Evolutionary conservation across 2,329 filamentous ascomycete genomes (phyloP).

Genomic region (Cercospora sojina): DNA sequence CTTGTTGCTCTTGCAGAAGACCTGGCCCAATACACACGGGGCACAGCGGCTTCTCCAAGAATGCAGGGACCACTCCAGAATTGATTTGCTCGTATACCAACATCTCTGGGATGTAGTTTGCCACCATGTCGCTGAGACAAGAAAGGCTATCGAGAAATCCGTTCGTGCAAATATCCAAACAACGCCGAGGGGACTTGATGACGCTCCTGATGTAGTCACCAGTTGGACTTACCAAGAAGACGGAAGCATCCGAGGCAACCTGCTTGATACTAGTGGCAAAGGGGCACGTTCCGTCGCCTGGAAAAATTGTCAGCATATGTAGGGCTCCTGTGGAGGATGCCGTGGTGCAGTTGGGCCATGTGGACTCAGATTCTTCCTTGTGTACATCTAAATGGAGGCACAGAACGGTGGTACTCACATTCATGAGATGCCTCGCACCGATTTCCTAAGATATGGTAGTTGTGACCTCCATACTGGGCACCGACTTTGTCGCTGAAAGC

Average conservation of each 20-base stretch:
- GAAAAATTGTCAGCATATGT: not conserved
- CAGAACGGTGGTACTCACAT: not conserved
- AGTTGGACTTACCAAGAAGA: slow-evolving; percentile 20
- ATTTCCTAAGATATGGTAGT: slow-evolving; percentile 30
- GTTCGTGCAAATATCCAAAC: slow-evolving; percentile 23
- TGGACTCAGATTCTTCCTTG: not conserved
- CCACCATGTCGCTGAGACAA: slow-evolving; percentile 22
- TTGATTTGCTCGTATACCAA: slow-evolving; percentile 11
- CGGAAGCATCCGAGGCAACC: slow-evolving; percentile 16
- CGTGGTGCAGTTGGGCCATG: not conserved
- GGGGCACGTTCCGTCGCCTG: slow-evolving; percentile 8
- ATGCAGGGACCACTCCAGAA: not conserved
- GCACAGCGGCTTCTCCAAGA: slow-evolving; percentile 27
- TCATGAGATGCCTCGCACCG: slow-evolving; percentile 14
- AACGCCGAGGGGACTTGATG: slow-evolving; percentile 15
- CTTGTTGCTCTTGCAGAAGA: slow-evolving; percentile 28
- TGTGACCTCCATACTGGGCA: slow-evolving; percentile 10
- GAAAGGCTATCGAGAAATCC: slow-evolving; percentile 26
- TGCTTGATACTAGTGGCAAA: slow-evolving; percentile 16
- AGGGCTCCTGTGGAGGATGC: not conserved
- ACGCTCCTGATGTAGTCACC: slow-evolving; percentile 26
- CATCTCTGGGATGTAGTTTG: slow-evolving; percentile 24
- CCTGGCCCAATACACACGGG: slow-evolving; percentile 32
- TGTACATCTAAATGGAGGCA: not conserved
- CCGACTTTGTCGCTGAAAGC: slow-evolving; percentile 17